Percentiles rank a stretch among this genome's conserved stretches.
These are phyloP conservation scores for Rhododendron henanense DNA, from an alignment of 148 eudicot species.

Conservation along the genomic window DNA sequence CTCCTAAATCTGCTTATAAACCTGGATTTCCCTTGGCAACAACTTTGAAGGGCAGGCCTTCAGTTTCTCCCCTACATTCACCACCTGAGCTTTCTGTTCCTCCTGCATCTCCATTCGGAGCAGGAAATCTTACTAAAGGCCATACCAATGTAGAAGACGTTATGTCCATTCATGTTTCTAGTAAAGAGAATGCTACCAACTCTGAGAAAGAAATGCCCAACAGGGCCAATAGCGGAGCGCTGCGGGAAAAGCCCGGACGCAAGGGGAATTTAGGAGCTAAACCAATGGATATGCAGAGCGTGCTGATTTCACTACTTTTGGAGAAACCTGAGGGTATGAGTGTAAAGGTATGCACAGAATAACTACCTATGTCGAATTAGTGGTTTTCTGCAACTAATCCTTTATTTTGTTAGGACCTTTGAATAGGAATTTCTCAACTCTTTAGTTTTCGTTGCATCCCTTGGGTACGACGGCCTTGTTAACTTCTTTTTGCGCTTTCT, in stretches of 20 bases:
- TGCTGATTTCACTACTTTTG: slow-evolving; percentile 56
- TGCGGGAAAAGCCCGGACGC: slow-evolving; percentile 30
- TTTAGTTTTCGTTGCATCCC: neutral
- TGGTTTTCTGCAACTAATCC: neutral
- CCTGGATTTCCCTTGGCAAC: slow-evolving; percentile 49
- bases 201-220: slow-evolving; percentile 42
- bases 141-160: slow-evolving; percentile 34
- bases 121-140: slow-evolving; percentile 43
- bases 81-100: slow-evolving; percentile 51
- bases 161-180: slow-evolving; percentile 27
- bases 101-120: slow-evolving; percentile 56
- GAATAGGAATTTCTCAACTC: neutral
- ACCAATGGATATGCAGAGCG: slow-evolving; percentile 50
- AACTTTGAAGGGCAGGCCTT: slow-evolving; percentile 51
- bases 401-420: neutral
- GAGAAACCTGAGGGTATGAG: slow-evolving; percentile 87
- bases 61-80: slow-evolving; percentile 75
- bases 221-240: slow-evolving; percentile 24
- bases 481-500: neutral
- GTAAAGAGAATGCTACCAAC: slow-evolving; percentile 35
- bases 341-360: slow-evolving; percentile 51
- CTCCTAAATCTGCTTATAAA: slow-evolving; percentile 57
- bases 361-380: neutral
- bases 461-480: neutral
- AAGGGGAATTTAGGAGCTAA: slow-evolving; percentile 36